Evolutionary conservation across 2,329 filamentous ascomycete species (phyloP), one percentile per base, ranked within the genome.

Genomic region (Fonsecaea pedrosoi): DNA sequence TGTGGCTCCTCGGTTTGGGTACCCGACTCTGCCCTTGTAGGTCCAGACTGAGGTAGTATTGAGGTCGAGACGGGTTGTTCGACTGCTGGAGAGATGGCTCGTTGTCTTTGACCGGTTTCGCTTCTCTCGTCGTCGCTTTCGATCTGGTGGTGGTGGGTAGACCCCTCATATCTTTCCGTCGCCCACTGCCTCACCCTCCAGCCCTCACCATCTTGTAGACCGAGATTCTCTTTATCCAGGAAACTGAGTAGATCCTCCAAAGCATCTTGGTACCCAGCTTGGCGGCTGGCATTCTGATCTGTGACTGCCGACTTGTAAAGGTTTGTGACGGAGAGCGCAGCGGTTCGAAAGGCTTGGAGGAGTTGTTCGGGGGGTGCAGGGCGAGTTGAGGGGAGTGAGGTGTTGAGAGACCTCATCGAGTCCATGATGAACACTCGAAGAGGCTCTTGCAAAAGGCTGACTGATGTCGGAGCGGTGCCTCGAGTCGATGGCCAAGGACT

Each of bases 301-400:
- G 88, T 84, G 12, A 92, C 90, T 2, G 94, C 94, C 45, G 90
- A 94, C 80, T 97, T 97, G 82, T 98, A 98, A 13, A 99, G 88
- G 75, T 96, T 97, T 56, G 95, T 98, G 63, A 98, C 94, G 5
- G 93, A 96, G 38, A 97, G 85, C 21, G 95, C 95, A 38, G 95
- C 95, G 15, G 91, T 89, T 78, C 93, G 95, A 85, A 99, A 99
- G 66, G 92, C 90, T 73, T 94, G 90, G 65, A 97, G 87, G 56
- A 97, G 87, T 75, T 82, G 78, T 73, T 83, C 82, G 2, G 81
- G 79, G 53, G 82, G 81, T 66, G 82, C 80, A 40, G 70, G 67
- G 2, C 70, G 64, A 48, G 64, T 73, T 9, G 79, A 78, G n/a
- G 87, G 87, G 65, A 89, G 78, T 59, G 86, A 88, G 35, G 83